Base-by-base conservation (phyloP, 2,329 filamentous ascomycete genomes). In the Basipetospora sp. region DNA sequence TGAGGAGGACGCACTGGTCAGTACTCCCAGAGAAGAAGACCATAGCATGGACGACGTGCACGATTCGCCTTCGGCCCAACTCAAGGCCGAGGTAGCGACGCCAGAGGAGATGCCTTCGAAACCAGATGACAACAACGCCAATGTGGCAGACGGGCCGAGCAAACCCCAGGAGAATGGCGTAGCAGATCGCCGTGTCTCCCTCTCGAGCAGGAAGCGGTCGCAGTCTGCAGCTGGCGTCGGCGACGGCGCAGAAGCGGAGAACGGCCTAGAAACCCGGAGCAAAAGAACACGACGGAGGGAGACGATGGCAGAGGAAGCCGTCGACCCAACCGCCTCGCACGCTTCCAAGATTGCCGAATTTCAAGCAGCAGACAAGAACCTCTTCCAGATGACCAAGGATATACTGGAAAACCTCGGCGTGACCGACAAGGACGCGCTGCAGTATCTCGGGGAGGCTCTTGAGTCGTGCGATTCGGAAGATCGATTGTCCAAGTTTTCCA, bases 261-360 rank as follows among this genome's bases (percentile, higher is more conserved):
- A 61, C 17, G 60, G 58, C 2, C 63, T 69, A 9, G 68, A 71
- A 38, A 79, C 77, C 48, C 62, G 75, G 40, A 79, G 74, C 53
- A 81, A 80, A 49, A 62, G 77, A 35, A 74, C 74, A 20, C 65
- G 76, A 32, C 67, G 73, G 14, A 64, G 76, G 38, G 74, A 78
- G 31, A 69, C 65, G 3, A 62, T 67, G 9, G 53, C 58, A 4
- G 72, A 71, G 26, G 73, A 74, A 34, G 53, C 57, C 1, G 52
- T 67, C 11, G 71, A 76, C 42, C 60, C 69, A 5, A 67, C 62
- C 36, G 64, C 62, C 1, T 55, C 67, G 18, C 62, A 67, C 37
- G 66, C 70, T 2, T 65, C 63, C 36, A 69, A 76, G 45, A 53
- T 77, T 4, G 65, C 71, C 45, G 65, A 67, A 2, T 69, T 64